phyloP scores from a whole-genome alignment of 805 yeast species.

The Candida xiaguanensis region DNA sequence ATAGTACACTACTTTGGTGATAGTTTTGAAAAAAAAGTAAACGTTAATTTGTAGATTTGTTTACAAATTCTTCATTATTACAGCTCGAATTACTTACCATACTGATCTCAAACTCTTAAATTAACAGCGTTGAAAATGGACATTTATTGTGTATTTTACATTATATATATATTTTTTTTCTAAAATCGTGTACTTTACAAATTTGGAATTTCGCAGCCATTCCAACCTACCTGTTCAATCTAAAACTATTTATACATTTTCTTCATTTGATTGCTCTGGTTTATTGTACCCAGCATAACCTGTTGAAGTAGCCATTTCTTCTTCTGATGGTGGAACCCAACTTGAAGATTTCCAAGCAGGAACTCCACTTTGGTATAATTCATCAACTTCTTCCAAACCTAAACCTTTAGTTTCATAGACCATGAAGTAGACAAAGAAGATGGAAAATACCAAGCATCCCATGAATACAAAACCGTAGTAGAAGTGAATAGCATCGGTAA shows the following conservation, averaged over 20 bases:
- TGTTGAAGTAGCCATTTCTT: constrained; percentile 28
- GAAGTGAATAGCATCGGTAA: constrained; percentile 58
- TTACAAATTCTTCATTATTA: no score
- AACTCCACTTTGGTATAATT: constrained; percentile 46
- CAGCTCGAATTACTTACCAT: no score
- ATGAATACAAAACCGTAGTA: constrained; percentile 50
- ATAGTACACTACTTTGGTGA: no score
- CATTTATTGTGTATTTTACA: no score
- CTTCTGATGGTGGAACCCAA: constrained; percentile 50
- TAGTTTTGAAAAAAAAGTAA: no score
- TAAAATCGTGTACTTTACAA: no score
- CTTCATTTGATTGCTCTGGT: constrained; percentile 25
- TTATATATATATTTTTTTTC: no score
- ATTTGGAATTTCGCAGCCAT: no score
- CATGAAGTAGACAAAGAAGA: constrained; percentile 68
- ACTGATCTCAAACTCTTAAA: no score
- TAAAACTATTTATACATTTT: constrained; percentile 17
- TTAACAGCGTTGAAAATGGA: no score
- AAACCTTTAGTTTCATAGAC: constrained; percentile 68
- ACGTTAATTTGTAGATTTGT: no score
- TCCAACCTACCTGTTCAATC: no score
- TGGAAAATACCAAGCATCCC: constrained; percentile 50
- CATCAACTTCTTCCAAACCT: constrained; percentile 15
- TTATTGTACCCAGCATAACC: constrained; percentile 33
- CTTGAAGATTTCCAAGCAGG: constrained; percentile 38